Base-by-base conservation (phyloP, 169 alveolate species). In the Plasmodium coatneyi region DNA sequence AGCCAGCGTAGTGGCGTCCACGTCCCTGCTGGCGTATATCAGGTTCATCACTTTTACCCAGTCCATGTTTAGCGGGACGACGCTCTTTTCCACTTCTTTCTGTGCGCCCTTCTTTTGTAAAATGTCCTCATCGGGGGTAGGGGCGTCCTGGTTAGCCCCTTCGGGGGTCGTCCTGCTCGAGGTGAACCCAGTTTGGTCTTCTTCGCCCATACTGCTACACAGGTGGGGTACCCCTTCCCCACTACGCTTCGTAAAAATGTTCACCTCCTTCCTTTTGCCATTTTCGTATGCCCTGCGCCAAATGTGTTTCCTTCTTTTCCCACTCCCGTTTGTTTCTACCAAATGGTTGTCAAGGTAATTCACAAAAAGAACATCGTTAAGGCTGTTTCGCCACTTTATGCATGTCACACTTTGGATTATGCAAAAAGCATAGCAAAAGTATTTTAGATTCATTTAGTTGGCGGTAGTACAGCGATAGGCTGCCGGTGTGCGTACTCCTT, bases 31-130 rank as follows among this genome's bases (percentile, higher is more conserved):
- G 2, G 89, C 19, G 34, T 56, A 80, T 16, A 89, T 89, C 16
- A 89, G 56, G 81, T 80, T 89, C 90, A 89, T 89, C 52, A 89
- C 94, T 60, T 89, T 89, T 56, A 89, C 30, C 94, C 94, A 89
- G 32, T 89, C 90, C 83, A 89, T 89, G 71, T 79, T 89, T 46
- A 89, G 56, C 19, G 94, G 94, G 19, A 80, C 22, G 7, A 89
- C 9, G 54, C 94, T 89, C 60, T 89, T 81, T 36, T 89, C 94
- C 7, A 80, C 82, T 66, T 80, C 91, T 80, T 86, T 86, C 80
- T 56, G 78, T 3, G 28, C 39, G 5, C 74, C 12, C 41, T 86
- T 86, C 46, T 76, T 86, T 32, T 32, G 52, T 43, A 86, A 86
- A 49, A 86, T 86, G 30, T 86, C 84, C 7, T 76, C 93, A 74